Evolutionary conservation across 148 eudicot genomes (phyloP), one percentile per base, ranked within the genome.

Genomic region (Amaranthus hypochondriacus): DNA sequence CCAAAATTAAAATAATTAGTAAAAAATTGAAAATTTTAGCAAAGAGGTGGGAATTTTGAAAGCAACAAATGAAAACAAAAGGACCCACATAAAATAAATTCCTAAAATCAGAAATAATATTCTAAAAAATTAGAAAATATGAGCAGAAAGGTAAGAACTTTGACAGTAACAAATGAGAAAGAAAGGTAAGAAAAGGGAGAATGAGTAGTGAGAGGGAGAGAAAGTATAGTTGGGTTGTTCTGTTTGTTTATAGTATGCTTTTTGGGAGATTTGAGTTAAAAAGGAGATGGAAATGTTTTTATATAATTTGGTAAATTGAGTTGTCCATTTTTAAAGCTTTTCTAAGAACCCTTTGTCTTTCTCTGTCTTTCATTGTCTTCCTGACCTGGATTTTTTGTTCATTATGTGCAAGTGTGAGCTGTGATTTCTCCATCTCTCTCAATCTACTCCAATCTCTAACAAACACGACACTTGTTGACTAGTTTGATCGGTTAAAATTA

Each of bases 161-260:
- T 66, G 69, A 66, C 15, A 66, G 69, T 66, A 48, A 66, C 69
- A 66, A 44, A 44, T 28, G 39, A 28, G 39, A 28, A 28, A 47
- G 9, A 2, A 49, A 48, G 39, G 39, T 28, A 28, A 28, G 39
- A 15, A 66, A 48, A 13, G 28, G 69, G 10, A 13, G 21, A 66
- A 48, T 47, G 21, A 28, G 39, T 28, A 28, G 39, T 28, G 39
- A 28, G 39, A 28, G 39, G 11, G 54, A 1, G 18, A 18, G 18
- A 58, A 7, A n/a, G 3, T 28, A 66, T 39, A 47, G 42, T 66
- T 66, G 53, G 55, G 69, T 13, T 47, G n/a, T 5, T 3, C 3
- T 14, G 5, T 64, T 48, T 2, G 3, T 9, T 44, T 43, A 13
- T 15, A 28, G 39, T 66, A 48, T 66, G 55, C 42, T 48, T 15